A percentile compares a stretch with the other conserved stretches of the same genome.
Evolutionary conservation across 306 rosid species (phyloP).

Genomic region (Alnus glutinosa): DNA sequence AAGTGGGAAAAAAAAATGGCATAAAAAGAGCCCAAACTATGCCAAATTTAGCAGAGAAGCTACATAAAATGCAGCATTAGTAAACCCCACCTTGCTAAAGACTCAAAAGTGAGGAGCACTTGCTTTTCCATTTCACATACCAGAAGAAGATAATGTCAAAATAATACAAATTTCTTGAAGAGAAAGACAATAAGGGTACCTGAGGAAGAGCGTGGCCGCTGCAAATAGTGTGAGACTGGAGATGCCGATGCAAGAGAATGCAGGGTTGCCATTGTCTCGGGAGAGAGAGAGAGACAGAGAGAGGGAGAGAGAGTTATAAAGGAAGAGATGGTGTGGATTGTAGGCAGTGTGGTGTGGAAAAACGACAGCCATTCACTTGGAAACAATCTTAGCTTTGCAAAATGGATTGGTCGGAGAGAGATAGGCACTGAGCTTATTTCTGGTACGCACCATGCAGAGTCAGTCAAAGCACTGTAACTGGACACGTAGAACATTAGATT

Average conservation of each 20-base stretch:
- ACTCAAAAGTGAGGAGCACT: neutral
- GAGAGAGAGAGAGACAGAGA: slow-evolving; percentile 4
- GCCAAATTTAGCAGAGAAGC: neutral
- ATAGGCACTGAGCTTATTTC: neutral
- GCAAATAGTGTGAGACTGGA: slow-evolving; percentile 57
- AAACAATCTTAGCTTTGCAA: slow-evolving; percentile 24
- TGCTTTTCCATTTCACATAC: neutral
- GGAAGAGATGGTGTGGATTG: slow-evolving; percentile 46
- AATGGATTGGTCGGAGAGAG: slow-evolving; percentile 16
- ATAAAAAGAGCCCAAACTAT: neutral
- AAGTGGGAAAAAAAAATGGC: neutral
- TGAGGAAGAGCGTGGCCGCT: slow-evolving; percentile 51
- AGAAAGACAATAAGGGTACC: slow-evolving; percentile 37
- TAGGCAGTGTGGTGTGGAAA: slow-evolving; percentile 53
- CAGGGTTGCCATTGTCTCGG: slow-evolving; percentile 66
- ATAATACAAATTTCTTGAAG: neutral
- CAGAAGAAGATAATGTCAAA: neutral
- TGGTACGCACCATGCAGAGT: neutral
- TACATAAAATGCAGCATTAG: neutral
- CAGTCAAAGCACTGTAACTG: neutral
- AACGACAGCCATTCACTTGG: slow-evolving; percentile 67
- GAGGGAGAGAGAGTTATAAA: neutral
- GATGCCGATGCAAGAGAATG: slow-evolving; percentile 73
- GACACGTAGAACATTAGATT: neutral
- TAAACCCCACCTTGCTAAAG: slow-evolving; percentile 1